Conservation (phyloP, 1,284 basidiomycete species). For the Cryptococcus sp. region DNA sequence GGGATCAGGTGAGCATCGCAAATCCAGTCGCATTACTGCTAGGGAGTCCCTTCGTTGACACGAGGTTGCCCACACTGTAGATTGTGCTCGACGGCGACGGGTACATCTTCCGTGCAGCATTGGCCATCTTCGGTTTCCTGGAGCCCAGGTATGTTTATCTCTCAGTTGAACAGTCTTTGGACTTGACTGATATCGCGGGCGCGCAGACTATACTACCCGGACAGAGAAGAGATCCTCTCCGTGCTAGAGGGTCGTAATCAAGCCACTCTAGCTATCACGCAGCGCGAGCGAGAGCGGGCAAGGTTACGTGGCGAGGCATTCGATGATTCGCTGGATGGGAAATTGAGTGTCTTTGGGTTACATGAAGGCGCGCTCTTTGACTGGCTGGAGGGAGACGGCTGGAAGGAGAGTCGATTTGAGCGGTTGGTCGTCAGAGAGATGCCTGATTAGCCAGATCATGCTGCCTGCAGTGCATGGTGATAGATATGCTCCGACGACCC, state of each 20-base stretch:
- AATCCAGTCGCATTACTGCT: no score
- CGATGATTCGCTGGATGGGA: constrained; percentile 65
- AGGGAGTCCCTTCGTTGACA: neutral
- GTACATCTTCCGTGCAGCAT: constrained; percentile 71
- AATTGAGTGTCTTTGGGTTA: constrained; percentile 83
- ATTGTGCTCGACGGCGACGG: constrained; percentile 54
- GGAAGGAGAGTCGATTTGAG: constrained; percentile 88
- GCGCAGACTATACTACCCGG: constrained; percentile 49
- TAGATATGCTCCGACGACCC: no score
- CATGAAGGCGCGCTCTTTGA: constrained; percentile 84
- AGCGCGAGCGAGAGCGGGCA: constrained; percentile 62
- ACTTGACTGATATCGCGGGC: neutral
- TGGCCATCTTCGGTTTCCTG: constrained; percentile 80
- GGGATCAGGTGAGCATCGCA: constrained; percentile 61
- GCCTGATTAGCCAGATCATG: constrained; percentile 63
- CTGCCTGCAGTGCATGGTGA: no score
- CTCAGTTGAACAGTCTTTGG: neutral
- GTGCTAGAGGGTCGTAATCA: constrained; percentile 67
- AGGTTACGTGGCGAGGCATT: constrained; percentile 50
- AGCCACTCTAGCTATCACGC: constrained; percentile 45
- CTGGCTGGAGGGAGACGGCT: constrained; percentile 62
- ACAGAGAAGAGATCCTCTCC: constrained; percentile 68
- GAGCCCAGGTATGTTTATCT: constrained; percentile 64
- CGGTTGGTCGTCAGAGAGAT: constrained; percentile 80
- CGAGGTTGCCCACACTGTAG: constrained; percentile 11